Evolutionary conservation across 495 filamentous ascomycete genomes (phyloP).

Genomic region (Paragyromitra xinjiangensis): DNA sequence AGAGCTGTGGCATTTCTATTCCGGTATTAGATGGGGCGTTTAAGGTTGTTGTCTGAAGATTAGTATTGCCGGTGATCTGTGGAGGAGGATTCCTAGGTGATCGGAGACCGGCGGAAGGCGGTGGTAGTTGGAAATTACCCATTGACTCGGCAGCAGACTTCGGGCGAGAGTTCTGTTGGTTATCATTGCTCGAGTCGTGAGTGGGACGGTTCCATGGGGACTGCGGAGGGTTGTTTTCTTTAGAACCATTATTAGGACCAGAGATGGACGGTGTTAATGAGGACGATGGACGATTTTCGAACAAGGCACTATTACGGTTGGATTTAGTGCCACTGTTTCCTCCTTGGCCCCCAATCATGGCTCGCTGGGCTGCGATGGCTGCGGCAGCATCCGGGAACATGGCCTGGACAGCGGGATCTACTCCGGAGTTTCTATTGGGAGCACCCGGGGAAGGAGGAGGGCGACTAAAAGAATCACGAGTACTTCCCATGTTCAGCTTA

Average conservation of each 20-base stretch:
- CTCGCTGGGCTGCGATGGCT: constrained; percentile 96
- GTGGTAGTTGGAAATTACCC: constrained; percentile 94
- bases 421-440: constrained; percentile 87
- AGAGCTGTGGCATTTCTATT: constrained; percentile 80
- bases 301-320: constrained; percentile 88
- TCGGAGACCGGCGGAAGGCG: constrained; percentile 79
- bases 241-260: constrained; percentile 59
- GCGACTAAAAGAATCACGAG: constrained; percentile 84
- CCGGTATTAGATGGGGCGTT: constrained; percentile 73
- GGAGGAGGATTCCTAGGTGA: constrained; percentile 72
- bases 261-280: constrained; percentile 66
- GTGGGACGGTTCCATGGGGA: constrained; percentile 79
- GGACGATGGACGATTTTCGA: constrained; percentile 83
- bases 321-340: constrained; percentile 84
- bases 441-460: constrained; percentile 73
- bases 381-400: constrained; percentile 99
- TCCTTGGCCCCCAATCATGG: constrained; percentile 93
- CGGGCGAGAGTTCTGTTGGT: constrained; percentile 71
- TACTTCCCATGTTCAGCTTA: constrained; percentile 84
- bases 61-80: constrained; percentile 70
- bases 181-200: constrained; percentile 58
- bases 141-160: constrained; percentile 94
- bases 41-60: constrained; percentile 83
- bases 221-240: constrained; percentile 68
- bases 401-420: constrained; percentile 93